Conservation (phyloP, 2,329 filamentous ascomycete genomes). For the Gremmenia infestans region DNA sequence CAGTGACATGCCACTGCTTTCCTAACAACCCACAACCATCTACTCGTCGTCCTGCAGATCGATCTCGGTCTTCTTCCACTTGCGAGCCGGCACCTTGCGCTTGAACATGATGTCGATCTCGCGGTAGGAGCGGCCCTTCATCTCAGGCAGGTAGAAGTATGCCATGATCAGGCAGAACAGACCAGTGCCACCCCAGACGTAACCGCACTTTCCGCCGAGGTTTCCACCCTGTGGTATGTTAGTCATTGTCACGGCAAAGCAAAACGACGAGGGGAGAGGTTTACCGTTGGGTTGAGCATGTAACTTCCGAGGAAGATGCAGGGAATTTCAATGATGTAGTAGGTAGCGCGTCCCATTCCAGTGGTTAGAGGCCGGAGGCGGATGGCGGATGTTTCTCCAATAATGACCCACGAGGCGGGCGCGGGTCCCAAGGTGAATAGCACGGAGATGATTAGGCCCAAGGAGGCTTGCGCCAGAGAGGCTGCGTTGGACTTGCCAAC, state of each 20-base stretch:
- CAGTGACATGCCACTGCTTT: neutral
- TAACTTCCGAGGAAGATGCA: constrained; percentile 58
- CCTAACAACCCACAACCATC: constrained; percentile 17
- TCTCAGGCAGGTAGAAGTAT: constrained; percentile 52
- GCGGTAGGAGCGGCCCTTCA: constrained; percentile 49
- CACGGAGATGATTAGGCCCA: constrained; percentile 62
- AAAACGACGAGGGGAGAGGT: constrained; percentile 14
- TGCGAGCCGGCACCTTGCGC: constrained; percentile 31
- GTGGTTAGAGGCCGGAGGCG: constrained; percentile 62
- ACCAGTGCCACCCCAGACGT: constrained; percentile 54
- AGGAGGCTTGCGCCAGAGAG: constrained; percentile 52
- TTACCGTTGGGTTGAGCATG: constrained; percentile 53
- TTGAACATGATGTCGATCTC: constrained; percentile 47
- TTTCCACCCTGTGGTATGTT: constrained; percentile 33
- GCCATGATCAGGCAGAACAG: constrained; percentile 47
- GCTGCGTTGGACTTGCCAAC: constrained; percentile 37
- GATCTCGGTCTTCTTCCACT: constrained; percentile 47
- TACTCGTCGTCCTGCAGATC: constrained; percentile 60
- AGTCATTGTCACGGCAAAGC: constrained; percentile 17
- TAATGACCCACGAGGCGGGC: constrained; percentile 62
- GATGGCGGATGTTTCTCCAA: constrained; percentile 61
- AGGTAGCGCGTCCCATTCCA: constrained; percentile 56
- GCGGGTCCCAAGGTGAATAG: constrained; percentile 58
- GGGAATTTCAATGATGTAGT: constrained; percentile 62
- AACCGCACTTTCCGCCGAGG: constrained; percentile 52